These are phyloP conservation scores for Rhododendron griersonianum DNA, from an alignment of 148 eudicot genomes.

Conservation along the genomic window DNA sequence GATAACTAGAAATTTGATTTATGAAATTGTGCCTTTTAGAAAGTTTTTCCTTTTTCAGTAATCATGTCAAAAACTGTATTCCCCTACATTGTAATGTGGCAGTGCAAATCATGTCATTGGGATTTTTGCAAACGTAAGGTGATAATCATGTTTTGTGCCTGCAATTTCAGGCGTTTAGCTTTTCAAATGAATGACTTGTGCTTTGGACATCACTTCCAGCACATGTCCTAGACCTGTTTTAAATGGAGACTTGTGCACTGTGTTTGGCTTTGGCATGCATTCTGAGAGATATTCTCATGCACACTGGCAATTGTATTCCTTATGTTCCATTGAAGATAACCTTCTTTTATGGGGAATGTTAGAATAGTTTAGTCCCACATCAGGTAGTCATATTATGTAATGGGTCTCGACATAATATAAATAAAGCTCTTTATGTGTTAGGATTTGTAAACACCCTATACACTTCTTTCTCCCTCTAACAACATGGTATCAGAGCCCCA, in stretches of 20 bases:
- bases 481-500: too few species aligned
- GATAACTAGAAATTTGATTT: neutral
- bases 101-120: neutral
- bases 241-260: neutral
- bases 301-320: neutral
- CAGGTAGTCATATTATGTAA: too few species aligned
- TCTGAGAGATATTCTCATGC: neutral
- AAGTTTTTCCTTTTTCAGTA: neutral
- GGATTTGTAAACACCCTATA: too few species aligned
- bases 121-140: too few species aligned
- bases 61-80: neutral
- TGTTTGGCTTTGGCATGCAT: neutral
- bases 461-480: too few species aligned
- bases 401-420: too few species aligned
- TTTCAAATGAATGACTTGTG: neutral
- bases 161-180: neutral
- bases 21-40: neutral
- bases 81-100: neutral
- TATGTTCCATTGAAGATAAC: neutral
- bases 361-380: too few species aligned
- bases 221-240: neutral
- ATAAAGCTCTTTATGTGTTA: too few species aligned
- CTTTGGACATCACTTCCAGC: neutral
- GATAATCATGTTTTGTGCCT: neutral
- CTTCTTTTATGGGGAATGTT: neutral